Conservation (phyloP, 1,284 basidiomycete species). For the Ustilago shanxiensis region DNA sequence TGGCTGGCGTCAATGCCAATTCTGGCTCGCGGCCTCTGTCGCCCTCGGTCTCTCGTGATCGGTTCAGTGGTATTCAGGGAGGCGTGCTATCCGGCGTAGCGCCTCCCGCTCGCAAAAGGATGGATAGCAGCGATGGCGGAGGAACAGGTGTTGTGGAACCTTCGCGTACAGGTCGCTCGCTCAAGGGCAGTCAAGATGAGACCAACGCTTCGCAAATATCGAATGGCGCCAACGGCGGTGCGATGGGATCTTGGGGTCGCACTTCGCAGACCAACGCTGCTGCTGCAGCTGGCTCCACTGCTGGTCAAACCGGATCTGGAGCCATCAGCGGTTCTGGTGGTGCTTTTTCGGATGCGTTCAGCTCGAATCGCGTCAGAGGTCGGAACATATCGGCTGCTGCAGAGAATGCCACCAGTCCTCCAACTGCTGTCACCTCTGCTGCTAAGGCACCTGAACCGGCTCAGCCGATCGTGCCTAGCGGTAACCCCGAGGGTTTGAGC, state of each 20-base stretch:
- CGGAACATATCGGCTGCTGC: slow-evolving; percentile 21
- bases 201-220: slow-evolving; percentile 12
- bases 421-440: slow-evolving; percentile 6
- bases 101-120: slow-evolving; percentile 54
- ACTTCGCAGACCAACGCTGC: slow-evolving; percentile 14
- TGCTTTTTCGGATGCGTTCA: slow-evolving; percentile 46
- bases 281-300: neutral
- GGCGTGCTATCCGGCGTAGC: slow-evolving; percentile 60
- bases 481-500: slow-evolving; percentile 46
- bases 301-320: slow-evolving; percentile 7
- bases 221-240: slow-evolving; percentile 15
- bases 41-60: slow-evolving; percentile 53
- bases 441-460: slow-evolving; percentile 17
- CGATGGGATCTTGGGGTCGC: slow-evolving; percentile 30
- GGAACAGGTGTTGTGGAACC: slow-evolving; percentile 11
- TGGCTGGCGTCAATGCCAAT: slow-evolving; percentile 31
- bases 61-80: slow-evolving; percentile 60
- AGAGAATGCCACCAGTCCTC: slow-evolving; percentile 13
- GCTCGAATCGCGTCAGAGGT: slow-evolving; percentile 45
- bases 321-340: slow-evolving; percentile 14
- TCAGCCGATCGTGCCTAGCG: slow-evolving; percentile 47
- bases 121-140: slow-evolving; percentile 58
- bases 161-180: slow-evolving; percentile 23
- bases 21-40: slow-evolving; percentile 43
- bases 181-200: slow-evolving; percentile 31